Evolutionary conservation across 2,329 filamentous ascomycete species (phyloP), one percentile per base, ranked within the genome.

Genomic region (Madurella fahalii): DNA sequence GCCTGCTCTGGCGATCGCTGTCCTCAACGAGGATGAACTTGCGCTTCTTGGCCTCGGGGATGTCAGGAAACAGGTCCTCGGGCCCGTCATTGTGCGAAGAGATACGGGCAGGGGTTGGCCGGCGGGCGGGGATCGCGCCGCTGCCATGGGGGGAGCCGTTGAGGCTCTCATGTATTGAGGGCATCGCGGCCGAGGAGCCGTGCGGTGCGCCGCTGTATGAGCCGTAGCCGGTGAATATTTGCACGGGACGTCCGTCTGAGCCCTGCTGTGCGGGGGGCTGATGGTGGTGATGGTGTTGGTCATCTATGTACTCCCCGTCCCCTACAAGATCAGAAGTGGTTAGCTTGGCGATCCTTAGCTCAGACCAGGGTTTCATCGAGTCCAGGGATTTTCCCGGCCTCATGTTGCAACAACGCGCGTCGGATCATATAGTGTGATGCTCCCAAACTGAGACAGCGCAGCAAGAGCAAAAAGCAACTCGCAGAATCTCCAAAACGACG

Each of bases 21-120:
- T 97, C 93, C 62, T 96, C 92, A 30, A 97, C 91, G 9, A 97
- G 82, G 63, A 97, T 96, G 71, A 97, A 97, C 72, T 96, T 97
- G 68, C 93, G 87, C 67, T 90, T 90, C 75, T 95, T 96, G 50
- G 87, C 85, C 65, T 94, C 90, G 1, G 92, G 91, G 50, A 96
- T 81, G 61, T 94, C 87, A 47, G 90, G 90, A 70, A 96, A 96
- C 43, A 96, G 82, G 47, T 85, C 84, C 15, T 84, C 81, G 50
- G 86, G 75, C 58, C 82, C 80, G 25, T 25, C 25, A 64, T 85
- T 77, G 58, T 57, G 50, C 12, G 56, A 47, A 18, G 45, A 30
- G 20, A 46, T 42, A 79, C 76, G 77, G 61, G 80, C 72, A 62
- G 69, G 43, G 66, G 66, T 61, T 64, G 68, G 40, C 59, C 69